phyloP scores from a whole-genome alignment of 2,329 filamentous ascomycete species.

The Colletotrichum tanaceti region DNA sequence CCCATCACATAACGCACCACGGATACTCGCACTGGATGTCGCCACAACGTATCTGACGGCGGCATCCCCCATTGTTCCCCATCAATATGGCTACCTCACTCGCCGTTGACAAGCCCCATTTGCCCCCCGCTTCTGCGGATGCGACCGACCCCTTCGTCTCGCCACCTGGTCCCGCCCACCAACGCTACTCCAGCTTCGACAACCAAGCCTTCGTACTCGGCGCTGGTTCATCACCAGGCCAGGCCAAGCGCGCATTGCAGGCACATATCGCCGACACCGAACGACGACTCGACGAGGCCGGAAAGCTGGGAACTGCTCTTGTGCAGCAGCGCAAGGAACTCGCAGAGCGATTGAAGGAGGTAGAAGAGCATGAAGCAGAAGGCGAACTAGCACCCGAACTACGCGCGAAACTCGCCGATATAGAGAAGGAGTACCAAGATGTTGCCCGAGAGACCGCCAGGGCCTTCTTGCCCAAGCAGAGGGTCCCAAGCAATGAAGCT shows the following conservation, averaged over 20 bases:
- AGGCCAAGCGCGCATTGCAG: slow-evolving; percentile 88
- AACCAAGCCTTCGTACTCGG: slow-evolving; percentile 82
- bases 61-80: slow-evolving; percentile 33
- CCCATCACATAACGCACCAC: slow-evolving; percentile 8
- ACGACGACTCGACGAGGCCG: slow-evolving; percentile 89
- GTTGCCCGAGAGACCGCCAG: slow-evolving; percentile 89
- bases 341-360: slow-evolving; percentile 82
- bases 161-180: slow-evolving; percentile 59
- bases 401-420: slow-evolving; percentile 82
- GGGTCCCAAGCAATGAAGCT: slow-evolving; percentile 77
- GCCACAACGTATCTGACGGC: slow-evolving; percentile 36
- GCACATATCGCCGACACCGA: slow-evolving; percentile 94
- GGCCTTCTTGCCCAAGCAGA: slow-evolving; percentile 87
- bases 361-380: slow-evolving; percentile 81
- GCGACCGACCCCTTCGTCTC: slow-evolving; percentile 69
- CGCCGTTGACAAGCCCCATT: slow-evolving; percentile 55
- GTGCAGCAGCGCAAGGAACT: slow-evolving; percentile 89
- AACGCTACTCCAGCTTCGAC: slow-evolving; percentile 87
- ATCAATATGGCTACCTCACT: slow-evolving; percentile 58
- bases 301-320: slow-evolving; percentile 86
- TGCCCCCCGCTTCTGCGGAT: slow-evolving; percentile 52
- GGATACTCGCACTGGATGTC: slow-evolving; percentile 36
- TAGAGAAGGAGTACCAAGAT: slow-evolving; percentile 96
- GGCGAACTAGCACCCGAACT: slow-evolving; percentile 85
- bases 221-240: slow-evolving; percentile 80